These are phyloP conservation scores for Mortierella sp. DNA, from an alignment of 371 early-diverging fungal genomes.

Conservation along the genomic window DNA sequence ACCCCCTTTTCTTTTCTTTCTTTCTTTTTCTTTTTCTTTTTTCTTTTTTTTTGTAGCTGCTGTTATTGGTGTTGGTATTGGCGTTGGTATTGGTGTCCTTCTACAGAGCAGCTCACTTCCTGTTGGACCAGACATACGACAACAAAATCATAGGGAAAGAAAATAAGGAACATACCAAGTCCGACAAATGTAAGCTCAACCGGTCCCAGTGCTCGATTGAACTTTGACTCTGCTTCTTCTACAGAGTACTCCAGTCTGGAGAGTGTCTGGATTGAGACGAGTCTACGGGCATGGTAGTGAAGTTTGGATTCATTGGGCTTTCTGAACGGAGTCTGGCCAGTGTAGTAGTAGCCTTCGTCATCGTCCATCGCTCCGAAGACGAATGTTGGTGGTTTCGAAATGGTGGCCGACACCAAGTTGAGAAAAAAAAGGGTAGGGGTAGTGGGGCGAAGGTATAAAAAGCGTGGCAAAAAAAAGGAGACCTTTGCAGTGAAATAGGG, in stretches of 20 bases:
- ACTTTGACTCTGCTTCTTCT: conserved; percentile 63
- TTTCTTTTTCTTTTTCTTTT: neutral
- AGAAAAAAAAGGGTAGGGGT: neutral
- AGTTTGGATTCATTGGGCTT: conserved; percentile 57
- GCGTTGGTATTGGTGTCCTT: neutral
- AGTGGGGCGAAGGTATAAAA: neutral
- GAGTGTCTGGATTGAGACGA: conserved; percentile 61
- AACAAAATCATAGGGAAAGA: neutral
- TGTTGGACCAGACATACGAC: neutral
- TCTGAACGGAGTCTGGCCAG: conserved; percentile 58
- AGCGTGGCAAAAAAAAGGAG: conserved; percentile 8
- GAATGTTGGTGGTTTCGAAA: conserved; percentile 45
- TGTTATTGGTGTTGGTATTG: neutral
- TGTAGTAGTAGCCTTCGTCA: conserved; percentile 56
- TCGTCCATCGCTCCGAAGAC: conserved; percentile 53
- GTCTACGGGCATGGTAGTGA: conserved; percentile 62
- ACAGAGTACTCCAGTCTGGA: conserved; percentile 63
- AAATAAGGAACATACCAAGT: conserved; percentile 46
- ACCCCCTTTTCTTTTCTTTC: neutral
- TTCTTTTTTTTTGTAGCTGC: neutral
- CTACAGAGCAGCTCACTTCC: neutral
- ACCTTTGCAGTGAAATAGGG: too few relatives aligned
- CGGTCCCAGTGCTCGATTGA: conserved; percentile 61
- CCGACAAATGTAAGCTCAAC: conserved; percentile 67
- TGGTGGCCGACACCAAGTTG: conserved; percentile 8